Conservation (phyloP, 2,329 filamentous ascomycete species). For the Calonectria henricotiae region DNA sequence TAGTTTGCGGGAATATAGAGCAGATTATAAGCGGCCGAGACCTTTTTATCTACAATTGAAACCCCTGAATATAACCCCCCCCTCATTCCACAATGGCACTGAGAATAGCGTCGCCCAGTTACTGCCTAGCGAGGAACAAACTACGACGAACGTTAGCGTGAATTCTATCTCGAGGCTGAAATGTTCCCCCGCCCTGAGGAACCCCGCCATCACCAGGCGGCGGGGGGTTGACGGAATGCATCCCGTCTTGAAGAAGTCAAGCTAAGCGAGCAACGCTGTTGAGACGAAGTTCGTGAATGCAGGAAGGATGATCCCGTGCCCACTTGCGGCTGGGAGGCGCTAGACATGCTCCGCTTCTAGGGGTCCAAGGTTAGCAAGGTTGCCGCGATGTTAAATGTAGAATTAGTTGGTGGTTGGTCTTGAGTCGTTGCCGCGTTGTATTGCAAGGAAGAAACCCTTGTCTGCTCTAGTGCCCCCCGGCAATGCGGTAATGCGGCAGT, state of each 20-base stretch:
- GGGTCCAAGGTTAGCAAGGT: conserved; percentile 22
- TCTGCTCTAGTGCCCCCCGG: neutral
- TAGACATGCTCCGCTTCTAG: conserved; percentile 13
- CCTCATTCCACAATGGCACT: conserved; percentile 26
- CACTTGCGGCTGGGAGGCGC: conserved; percentile 19
- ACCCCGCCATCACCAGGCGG: neutral
- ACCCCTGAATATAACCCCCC: conserved; percentile 34
- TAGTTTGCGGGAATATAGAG: neutral
- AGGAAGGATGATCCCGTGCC: neutral
- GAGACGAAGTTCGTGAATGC: neutral
- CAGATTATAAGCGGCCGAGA: neutral
- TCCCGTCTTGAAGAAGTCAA: neutral
- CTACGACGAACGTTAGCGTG: conserved; percentile 13
- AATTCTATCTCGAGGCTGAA: conserved; percentile 14
- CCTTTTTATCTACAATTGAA: conserved; percentile 24
- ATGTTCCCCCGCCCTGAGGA: conserved; percentile 1
- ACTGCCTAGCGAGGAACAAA: conserved; percentile 16
- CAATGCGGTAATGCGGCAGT: conserved; percentile 19
- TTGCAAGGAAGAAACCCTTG: neutral
- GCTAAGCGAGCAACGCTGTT: conserved; percentile 31
- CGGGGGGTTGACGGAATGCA: conserved; percentile 15
- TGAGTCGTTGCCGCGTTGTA: conserved; percentile 9
- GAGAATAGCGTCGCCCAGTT: conserved; percentile 23
- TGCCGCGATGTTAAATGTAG: conserved; percentile 7
- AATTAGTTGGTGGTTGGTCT: conserved; percentile 1